These are phyloP conservation scores for Populus hybrid DNA, from an alignment of 441 rosid genomes.

Conservation along the genomic window DNA sequence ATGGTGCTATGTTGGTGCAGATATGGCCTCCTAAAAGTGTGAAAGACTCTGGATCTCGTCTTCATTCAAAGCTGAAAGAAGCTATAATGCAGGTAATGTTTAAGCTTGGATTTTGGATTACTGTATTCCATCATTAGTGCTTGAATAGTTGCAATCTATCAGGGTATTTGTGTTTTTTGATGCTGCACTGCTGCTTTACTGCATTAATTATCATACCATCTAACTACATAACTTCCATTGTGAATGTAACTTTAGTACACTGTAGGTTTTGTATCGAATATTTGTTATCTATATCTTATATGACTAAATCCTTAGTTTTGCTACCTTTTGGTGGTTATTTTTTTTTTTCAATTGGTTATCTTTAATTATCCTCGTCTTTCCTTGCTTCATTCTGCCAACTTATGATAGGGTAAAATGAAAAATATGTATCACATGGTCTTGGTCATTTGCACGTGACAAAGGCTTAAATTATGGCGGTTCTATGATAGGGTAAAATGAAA, in stretches of 20 bases:
- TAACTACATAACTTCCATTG: neutral
- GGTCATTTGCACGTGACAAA: neutral
- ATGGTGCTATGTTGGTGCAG: constrained; percentile 40
- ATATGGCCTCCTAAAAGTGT: constrained; percentile 98
- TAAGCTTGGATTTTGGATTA: constrained; percentile 15
- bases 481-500: neutral
- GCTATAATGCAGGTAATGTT: constrained; percentile 72
- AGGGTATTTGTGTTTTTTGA: neutral
- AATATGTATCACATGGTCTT: neutral
- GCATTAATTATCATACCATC: constrained; percentile 9
- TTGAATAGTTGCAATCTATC: neutral
- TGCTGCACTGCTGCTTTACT: neutral
- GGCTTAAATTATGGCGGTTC: too few relatives aligned
- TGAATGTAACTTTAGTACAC: neutral
- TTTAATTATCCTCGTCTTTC: neutral
- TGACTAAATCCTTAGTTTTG: neutral
- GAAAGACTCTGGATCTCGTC: constrained; percentile 87
- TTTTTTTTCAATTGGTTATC: neutral
- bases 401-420: neutral
- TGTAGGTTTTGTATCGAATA: neutral
- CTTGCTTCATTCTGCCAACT: neutral
- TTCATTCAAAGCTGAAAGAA: constrained; percentile 85
- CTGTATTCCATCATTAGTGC: constrained; percentile 7
- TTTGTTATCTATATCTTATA: neutral
- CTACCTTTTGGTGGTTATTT: neutral